phyloP scores from a whole-genome alignment of 306 rosid genomes.

The Myrica gale region DNA sequence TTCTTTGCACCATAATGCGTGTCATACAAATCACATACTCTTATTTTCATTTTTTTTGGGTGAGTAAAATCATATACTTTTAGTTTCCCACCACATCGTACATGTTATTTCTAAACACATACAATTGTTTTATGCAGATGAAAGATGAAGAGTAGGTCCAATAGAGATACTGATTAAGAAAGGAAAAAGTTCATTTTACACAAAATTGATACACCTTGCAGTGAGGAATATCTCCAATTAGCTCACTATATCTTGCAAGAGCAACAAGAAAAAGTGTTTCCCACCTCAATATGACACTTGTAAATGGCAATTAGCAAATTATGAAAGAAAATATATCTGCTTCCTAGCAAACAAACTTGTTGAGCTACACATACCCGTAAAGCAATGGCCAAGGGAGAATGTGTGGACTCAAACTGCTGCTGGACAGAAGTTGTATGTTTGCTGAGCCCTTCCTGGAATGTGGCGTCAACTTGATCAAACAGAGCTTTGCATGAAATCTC shows the following conservation, averaged over 20 bases:
- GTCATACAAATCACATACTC: not conserved
- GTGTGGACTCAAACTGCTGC: conserved; percentile 66
- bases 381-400: conserved; percentile 59
- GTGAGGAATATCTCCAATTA: not conserved
- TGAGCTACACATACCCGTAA: conserved; percentile 50
- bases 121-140: not conserved
- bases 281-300: not conserved
- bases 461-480: conserved; percentile 65
- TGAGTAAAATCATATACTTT: not conserved
- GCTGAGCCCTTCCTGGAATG: conserved; percentile 59
- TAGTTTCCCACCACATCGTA: not conserved
- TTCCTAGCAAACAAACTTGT: conserved; percentile 22
- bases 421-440: conserved; percentile 49
- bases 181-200: not conserved
- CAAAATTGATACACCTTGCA: not conserved
- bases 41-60: too few relatives aligned
- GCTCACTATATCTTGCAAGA: not conserved
- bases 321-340: conserved; percentile 2
- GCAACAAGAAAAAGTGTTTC: not conserved
- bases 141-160: not conserved
- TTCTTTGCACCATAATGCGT: not conserved
- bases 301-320: not conserved
- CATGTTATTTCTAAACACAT: not conserved
- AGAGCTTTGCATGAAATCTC: conserved; percentile 63
- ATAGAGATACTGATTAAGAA: not conserved